Evolutionary conservation across 2,329 filamentous ascomycete species (phyloP), one percentile per base, ranked within the genome.

Genomic region (Grosmannia clavigera): DNA sequence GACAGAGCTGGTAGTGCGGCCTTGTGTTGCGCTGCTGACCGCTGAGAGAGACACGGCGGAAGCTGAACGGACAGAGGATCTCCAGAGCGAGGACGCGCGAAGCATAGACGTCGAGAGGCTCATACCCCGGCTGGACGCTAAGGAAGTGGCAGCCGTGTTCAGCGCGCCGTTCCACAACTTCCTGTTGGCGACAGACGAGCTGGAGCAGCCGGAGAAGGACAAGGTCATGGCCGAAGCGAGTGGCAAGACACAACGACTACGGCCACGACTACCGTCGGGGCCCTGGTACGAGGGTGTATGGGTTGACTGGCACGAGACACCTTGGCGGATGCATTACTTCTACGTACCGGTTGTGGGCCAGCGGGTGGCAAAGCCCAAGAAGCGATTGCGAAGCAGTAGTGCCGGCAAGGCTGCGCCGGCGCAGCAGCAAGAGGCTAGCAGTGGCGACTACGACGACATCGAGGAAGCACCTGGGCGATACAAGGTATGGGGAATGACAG

Each of bases 401-500:
- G 53, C n/a, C 14, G 22, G n/a, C 12, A 53, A 4, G 38, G 38
- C 38, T 6, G 25, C 31, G 2, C 31, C 5, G 11, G 12, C 35
- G n/a, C 25, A 58, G 33, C 31, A 29, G 48, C 55, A 57, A 43
- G 60, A 62, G n/a, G 58, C 25, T 10, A 46, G 43, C 19, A 35
- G 52, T 19, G 29, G 25, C 29, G 25, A 12, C 16, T 12, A 70
- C 25, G 57, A 63, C 51, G 62, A 66, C 29, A 62, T 62, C 31
- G 62, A 63, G 33, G 64, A 64, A 48, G 64, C 73, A 12, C 69
- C 72, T 4, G 76, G 76, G 3, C 78, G 87, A 46, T 96, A 94
- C 73, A 85, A 88, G 66, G 91, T 97, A 5, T 96, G 92, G 81
- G 92, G 92, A 19, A 92, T 97, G 90, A 97, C 92, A 58, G 92